phyloP scores from a whole-genome alignment of 495 filamentous ascomycete species.

The Platismatia glauca region DNA sequence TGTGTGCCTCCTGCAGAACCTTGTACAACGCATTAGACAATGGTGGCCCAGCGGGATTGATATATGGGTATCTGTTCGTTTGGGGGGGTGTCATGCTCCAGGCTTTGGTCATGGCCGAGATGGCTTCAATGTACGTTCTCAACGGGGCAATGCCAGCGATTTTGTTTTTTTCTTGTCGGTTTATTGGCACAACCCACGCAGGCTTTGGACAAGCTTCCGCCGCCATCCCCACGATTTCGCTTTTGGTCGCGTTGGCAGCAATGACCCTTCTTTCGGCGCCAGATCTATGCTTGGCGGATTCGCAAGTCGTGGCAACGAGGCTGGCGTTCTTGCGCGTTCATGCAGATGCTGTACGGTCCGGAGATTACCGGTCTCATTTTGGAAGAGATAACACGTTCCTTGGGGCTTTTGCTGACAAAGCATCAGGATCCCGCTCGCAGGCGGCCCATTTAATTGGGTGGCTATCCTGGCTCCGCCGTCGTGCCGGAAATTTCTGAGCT shows the following conservation, averaged over 20 bases:
- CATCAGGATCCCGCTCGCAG: conserved; percentile 8
- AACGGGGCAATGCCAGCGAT: not conserved
- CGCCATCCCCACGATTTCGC: not conserved
- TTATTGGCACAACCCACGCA: not conserved
- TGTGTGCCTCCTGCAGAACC: not conserved
- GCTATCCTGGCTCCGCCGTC: conserved; percentile 32
- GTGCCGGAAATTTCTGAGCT: conserved; percentile 35
- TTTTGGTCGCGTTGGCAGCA: not conserved
- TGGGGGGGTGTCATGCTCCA: conserved; percentile 33
- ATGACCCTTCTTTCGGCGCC: not conserved
- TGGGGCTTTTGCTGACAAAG: not conserved
- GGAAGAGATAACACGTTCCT: not conserved
- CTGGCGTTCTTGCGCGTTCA: not conserved
- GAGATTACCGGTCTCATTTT: not conserved
- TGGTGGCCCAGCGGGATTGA: conserved; percentile 43
- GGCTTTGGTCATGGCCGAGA: conserved; percentile 32
- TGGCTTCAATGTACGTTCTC: conserved; percentile 35
- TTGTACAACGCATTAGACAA: conserved; percentile 23
- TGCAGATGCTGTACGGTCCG: not conserved
- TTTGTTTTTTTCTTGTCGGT: not conserved
- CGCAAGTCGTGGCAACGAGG: not conserved
- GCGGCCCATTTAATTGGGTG: conserved; percentile 14
- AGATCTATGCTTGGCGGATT: not conserved
- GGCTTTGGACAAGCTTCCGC: not conserved
- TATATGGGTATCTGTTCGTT: conserved; percentile 44